Conservation (phyloP, 139 green algal species). For the Auxenochlorella protothecoides region DNA sequence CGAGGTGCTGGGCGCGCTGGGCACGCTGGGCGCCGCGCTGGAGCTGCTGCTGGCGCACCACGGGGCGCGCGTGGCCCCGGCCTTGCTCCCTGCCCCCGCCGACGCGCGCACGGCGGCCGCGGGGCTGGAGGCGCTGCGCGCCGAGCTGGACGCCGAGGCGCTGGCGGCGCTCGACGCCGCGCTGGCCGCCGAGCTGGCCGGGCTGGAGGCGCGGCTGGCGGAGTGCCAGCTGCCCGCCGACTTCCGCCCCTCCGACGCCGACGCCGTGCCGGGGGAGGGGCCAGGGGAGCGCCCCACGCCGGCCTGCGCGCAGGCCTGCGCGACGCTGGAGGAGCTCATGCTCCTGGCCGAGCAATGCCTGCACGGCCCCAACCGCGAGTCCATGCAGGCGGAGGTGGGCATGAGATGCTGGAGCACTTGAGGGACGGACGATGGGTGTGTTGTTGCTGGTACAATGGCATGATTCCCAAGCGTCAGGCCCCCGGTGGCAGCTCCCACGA, state of each 20-base stretch:
- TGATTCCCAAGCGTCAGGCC: no score
- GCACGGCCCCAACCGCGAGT: constrained; percentile 35
- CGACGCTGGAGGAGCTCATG: constrained; percentile 29
- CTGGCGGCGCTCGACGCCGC: constrained; percentile 27
- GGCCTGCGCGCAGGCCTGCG: constrained; percentile 33
- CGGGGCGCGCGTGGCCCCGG: constrained; percentile 20
- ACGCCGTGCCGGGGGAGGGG: constrained; percentile 13
- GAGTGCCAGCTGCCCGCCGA: constrained; percentile 44
- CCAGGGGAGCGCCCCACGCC: constrained; percentile 36
- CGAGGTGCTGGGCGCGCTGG: constrained; percentile 32
- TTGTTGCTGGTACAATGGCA: no score
- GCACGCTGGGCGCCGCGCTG: constrained; percentile 14
- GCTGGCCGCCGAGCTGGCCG: constrained; percentile 9
- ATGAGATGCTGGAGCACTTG: no score
- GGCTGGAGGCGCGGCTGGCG: constrained; percentile 9
- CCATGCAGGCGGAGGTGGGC: constrained; percentile 41
- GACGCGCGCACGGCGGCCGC: constrained; percentile 25
- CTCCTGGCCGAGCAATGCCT: constrained; percentile 22
- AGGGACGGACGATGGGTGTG: no score
- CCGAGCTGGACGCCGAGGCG: constrained; percentile 36
- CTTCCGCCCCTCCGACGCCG: constrained; percentile 35
- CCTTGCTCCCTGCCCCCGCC: constrained; percentile 4
- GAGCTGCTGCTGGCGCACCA: constrained; percentile 39
- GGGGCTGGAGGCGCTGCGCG: constrained; percentile 35
- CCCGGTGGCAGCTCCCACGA: no score